Base-by-base conservation (phyloP, 176 grass and related monocot genomes). In the Neostapfia colusana region DNA sequence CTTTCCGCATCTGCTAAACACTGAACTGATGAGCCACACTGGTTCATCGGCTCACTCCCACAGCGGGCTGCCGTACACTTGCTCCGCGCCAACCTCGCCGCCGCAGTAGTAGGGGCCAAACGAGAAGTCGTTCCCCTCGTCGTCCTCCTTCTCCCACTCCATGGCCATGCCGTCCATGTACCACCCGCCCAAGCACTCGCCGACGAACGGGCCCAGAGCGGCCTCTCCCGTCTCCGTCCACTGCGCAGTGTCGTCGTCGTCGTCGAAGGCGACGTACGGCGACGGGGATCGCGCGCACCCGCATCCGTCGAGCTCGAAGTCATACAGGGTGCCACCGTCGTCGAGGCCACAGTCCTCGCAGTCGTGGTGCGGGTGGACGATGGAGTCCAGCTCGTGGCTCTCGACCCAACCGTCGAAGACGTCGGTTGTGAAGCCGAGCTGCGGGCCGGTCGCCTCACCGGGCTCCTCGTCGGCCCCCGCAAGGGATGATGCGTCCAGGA, bases 331-430 rank as follows among this genome's bases (percentile, higher is more conserved):
- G 69, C 76, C 71, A 63, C 78, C 80, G 55, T 76, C 75, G n/a
- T 90, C 90, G 72, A 93, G 80, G 16, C 69, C 81, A 31, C 93
- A 93, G 67, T 97, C 93, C 69, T 93, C 85, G 69, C 90, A 93
- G 31, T 80, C 80, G 37, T 89, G 73, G 75, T 67, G 78, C 37
- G 72, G 13, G 56, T 90, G 83, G 66, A 31, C 31, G 31, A 90
- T 81, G 1, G 21, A 50, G 45, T 48, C 35, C 74, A 53, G 36
- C 5, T 50, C 69, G 3, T 77, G 23, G 64, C 40, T 17, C 38
- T n/a, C 43, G 41, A 49, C 14, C 67, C 26, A 31, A 2, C 26
- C 77, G 36, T 82, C 85, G 14, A 67, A 16, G n/a, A 45, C 70
- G 72, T 44, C 72, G 38, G 54, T 18, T 27, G 45, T 21, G n/a